phyloP scores from a whole-genome alignment of 345 rosid genomes.

The Eucalyptus viminalis region DNA sequence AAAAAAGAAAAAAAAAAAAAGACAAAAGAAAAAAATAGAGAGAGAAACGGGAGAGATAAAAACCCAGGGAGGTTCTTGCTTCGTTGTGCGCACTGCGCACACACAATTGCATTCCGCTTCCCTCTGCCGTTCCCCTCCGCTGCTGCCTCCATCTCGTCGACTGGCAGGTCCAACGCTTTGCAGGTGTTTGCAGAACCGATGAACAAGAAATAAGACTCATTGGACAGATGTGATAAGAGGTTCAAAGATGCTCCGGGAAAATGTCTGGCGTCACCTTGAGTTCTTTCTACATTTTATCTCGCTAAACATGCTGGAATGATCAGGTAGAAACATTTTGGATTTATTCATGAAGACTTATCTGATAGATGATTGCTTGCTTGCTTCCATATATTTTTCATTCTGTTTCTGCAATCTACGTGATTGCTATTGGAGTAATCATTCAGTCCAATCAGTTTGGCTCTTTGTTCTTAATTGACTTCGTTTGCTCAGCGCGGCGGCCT shows the following conservation, averaged over 20 bases:
- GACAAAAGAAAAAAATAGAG: no score
- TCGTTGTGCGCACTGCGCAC: no score
- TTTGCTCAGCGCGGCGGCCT: neutral
- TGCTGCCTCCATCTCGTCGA: no score
- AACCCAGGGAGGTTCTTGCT: no score
- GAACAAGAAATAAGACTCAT: fast-evolving
- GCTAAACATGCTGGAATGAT: neutral
- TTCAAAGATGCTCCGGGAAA: neutral
- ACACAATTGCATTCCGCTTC: no score
- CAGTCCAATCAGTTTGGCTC: neutral
- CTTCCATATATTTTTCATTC: neutral
- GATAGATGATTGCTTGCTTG: neutral
- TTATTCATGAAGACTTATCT: neutral
- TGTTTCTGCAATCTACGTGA: neutral
- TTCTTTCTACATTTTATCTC: neutral
- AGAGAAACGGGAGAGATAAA: no score
- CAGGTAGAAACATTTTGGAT: neutral
- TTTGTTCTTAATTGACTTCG: neutral
- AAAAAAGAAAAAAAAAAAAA: no score
- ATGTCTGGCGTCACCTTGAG: neutral
- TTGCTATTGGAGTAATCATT: neutral
- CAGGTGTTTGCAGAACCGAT: no score
- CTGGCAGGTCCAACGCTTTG: no score
- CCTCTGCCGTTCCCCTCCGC: no score
- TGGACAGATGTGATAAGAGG: no score